Base-by-base conservation (phyloP, 2,329 filamentous ascomycete genomes). In the Cercospora canescens region DNA sequence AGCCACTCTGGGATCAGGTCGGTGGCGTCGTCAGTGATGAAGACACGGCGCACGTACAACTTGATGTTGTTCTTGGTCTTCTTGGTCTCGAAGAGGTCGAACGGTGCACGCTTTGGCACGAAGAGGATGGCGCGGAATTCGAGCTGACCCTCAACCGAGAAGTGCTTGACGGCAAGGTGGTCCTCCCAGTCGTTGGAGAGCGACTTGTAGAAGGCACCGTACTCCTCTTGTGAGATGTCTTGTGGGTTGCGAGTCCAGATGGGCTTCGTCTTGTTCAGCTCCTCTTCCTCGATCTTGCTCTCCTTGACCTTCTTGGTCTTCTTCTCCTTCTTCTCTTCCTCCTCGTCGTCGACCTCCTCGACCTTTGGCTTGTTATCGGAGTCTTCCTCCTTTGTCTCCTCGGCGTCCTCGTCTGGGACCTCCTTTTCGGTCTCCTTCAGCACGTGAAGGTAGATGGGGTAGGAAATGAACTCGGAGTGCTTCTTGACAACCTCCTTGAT, bases 21-120 rank as follows among this genome's bases (percentile, higher is more conserved):
- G 76, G 95, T 98, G 76, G 95, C 95, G 82, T 99, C 95, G 76
- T 99, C 95, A 69, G 95, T 99, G 88, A 99, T 99, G 91, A 99
- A 99, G 83, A 99, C 95, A 82, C 95, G 95, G 82, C 95, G 94
- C 79, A 99, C 95, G 86, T 99, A 99, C 77, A 99, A 91, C 91
- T 99, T 99, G 89, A 99, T 98, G 91, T 99, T 99, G 92, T 98
- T 99, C 93, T 99, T 99, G 81, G 94, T 97, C 91, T 97, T 97
- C 93, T 99, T 99, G 81, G 94, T 97, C 91, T 99, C 95, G 82
- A 99, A 99, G 70, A 99, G 92, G 80, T 99, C 95, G 83, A 99
- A 99, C 77, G 95, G 95, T 83, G 95, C 95, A 78, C 95, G 94
- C 92, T 99, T 98, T 81, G 95, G 95, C 63, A 99, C 94, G 87